A percentile compares a stretch with the other conserved stretches of the same genome.
These are phyloP conservation scores for Pseudogymnoascus sp. DNA, from an alignment of 2,329 filamentous ascomycete genomes.

Conservation along the genomic window DNA sequence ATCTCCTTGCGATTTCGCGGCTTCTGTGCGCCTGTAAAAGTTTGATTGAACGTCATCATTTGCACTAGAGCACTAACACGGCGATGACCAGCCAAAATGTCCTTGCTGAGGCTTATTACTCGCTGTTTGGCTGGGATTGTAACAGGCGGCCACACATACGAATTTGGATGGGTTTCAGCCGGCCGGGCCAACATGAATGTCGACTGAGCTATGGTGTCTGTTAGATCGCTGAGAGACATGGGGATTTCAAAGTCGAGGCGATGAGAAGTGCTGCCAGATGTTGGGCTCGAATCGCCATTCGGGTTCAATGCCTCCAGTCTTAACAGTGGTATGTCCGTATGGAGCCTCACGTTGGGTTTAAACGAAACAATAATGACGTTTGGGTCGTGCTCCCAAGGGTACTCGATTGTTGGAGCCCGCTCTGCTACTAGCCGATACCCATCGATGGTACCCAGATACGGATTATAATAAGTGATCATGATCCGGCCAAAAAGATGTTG, in stretches of 20 bases:
- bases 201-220: slow-evolving; percentile 48
- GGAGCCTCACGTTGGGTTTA: slow-evolving; percentile 60
- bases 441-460: slow-evolving; percentile 66
- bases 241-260: slow-evolving; percentile 43
- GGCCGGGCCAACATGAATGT: slow-evolving; percentile 61
- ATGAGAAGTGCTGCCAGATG: slow-evolving; percentile 22
- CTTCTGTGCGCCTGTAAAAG: slow-evolving; percentile 25
- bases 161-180: slow-evolving; percentile 33
- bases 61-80: slow-evolving; percentile 16
- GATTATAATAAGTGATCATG: slow-evolving; percentile 70
- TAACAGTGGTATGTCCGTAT: slow-evolving; percentile 66
- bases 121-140: slow-evolving; percentile 51
- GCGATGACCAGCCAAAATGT: slow-evolving; percentile 33
- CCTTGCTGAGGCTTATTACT: slow-evolving; percentile 42
- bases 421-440: slow-evolving; percentile 69
- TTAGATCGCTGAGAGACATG: slow-evolving; percentile 42
- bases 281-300: slow-evolving; percentile 14
- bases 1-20: slow-evolving; percentile 51
- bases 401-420: slow-evolving; percentile 45
- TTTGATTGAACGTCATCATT: background rate
- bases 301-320: slow-evolving; percentile 37
- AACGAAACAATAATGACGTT: slow-evolving; percentile 67
- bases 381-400: slow-evolving; percentile 58
- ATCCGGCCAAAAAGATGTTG: slow-evolving; percentile 65
- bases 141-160: slow-evolving; percentile 67